Base-by-base conservation (phyloP, 2,329 filamentous ascomycete genomes). In the Cladosporium sp. region DNA sequence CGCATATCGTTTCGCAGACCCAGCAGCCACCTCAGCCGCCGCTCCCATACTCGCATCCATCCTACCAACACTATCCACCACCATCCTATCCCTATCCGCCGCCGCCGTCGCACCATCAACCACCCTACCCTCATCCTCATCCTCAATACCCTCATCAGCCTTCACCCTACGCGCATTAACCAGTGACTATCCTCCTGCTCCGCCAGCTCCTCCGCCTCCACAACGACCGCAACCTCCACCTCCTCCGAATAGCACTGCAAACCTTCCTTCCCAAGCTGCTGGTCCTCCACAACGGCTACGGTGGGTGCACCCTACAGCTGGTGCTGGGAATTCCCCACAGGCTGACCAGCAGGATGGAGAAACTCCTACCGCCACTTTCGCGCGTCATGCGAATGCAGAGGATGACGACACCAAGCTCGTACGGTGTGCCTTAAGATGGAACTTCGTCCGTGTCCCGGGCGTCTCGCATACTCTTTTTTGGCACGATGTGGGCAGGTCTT, bases 321-420 rank as follows among this genome's bases (percentile, higher is more conserved):
- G 23, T 18, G 18, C 28, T 31, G 50, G 6, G 28, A 53, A 31
- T 7, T 5, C 18, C 29, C 16, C 31, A 11, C 29, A 18, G 31
- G 7, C 31, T 31, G 53, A 8, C 29, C n/a, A 37, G 53, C 29
- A 57, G 37, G n/a, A 18, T 14, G 31, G 10, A 26, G 28, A 57
- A 5, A n/a, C 53, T 18, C 18, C 53, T 21, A 8, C 31, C 4
- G 26, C 31, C 29, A 5, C 4, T 18, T 3, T 5, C 11, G 33
- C 23, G 4, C 29, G 55, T 28, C 18, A 14, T 5, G 12, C 7
- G 14, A n/a, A 35, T n/a, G 16, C 55, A 5, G 31, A 28, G 14
- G 55, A 57, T 28, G 55, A 40, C 5, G 55, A 57, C 33, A 57
- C 55, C n/a, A 35, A 37, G 55, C 55, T 57, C n/a, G 23, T 57